Conservation (phyloP, 2,329 filamentous ascomycete genomes). For the Cytospora mali region DNA sequence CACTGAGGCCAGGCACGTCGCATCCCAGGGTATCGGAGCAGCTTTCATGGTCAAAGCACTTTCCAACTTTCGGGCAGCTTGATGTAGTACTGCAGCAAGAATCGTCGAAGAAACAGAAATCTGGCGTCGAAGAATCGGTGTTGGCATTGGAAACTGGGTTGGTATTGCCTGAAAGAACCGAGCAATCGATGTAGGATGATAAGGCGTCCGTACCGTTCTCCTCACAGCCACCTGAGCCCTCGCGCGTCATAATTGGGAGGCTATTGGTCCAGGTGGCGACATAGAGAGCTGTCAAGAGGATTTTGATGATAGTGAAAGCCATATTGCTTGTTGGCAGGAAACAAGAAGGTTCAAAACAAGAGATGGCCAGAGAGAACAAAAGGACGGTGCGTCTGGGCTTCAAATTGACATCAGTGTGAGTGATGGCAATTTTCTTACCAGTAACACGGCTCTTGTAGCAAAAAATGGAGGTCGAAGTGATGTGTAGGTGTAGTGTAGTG, state of each 20-base stretch:
- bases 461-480: background rate
- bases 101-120: background rate
- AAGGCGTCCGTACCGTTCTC: background rate
- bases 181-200: background rate
- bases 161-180: background rate
- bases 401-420: background rate
- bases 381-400: background rate
- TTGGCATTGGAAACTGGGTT: background rate
- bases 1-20: background rate
- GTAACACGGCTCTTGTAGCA: background rate
- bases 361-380: background rate
- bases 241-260: background rate
- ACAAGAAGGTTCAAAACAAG: background rate
- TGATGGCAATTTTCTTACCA: background rate
- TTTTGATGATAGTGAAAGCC: conserved; percentile 22
- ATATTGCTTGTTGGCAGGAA: conserved; percentile 21
- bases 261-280: background rate
- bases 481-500: background rate
- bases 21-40: background rate
- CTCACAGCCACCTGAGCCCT: background rate
- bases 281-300: conserved; percentile 1
- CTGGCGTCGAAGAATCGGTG: background rate
- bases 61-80: background rate
- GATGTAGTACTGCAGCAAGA: background rate
- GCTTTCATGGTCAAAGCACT: background rate